Percentiles rank a stretch among this genome's conserved stretches.
phyloP scores from a whole-genome alignment of 2,329 filamentous ascomycete genomes.

The Plectosphaerella cucumerina region DNA sequence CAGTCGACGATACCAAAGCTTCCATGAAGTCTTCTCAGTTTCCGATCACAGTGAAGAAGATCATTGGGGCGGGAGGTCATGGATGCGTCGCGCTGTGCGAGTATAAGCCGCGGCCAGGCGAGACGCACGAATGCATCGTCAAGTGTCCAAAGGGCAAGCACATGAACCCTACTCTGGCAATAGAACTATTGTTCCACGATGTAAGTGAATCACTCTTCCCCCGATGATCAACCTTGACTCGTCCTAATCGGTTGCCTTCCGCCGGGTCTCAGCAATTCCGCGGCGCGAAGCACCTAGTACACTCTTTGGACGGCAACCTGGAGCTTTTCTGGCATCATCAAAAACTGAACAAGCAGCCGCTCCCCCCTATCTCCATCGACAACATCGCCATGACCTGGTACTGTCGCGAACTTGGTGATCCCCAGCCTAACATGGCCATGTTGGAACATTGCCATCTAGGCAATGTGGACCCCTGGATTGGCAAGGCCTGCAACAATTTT shows the following conservation, averaged over 20 bases:
- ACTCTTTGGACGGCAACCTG: too few relatives aligned
- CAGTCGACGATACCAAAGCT: too few relatives aligned
- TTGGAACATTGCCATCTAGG: background rate
- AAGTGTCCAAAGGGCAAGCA: background rate
- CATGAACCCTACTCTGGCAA: background rate
- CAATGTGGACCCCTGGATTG: slow-evolving; percentile 6
- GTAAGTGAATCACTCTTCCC: background rate
- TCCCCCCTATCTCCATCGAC: too few relatives aligned
- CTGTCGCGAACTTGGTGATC: too few relatives aligned
- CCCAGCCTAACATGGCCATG: background rate
- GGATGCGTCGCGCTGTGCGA: background rate
- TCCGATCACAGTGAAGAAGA: background rate
- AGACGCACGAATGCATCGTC: background rate
- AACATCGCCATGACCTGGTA: too few relatives aligned
- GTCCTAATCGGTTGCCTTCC: background rate
- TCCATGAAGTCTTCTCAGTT: too few relatives aligned
- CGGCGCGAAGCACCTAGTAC: background rate
- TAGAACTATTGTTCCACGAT: background rate
- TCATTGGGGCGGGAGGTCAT: background rate
- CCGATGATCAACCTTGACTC: background rate
- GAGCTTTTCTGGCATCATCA: too few relatives aligned
- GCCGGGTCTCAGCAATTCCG: background rate
- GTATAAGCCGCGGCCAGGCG: background rate
- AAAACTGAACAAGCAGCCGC: too few relatives aligned
- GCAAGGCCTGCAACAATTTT: slow-evolving; percentile 4